A percentile compares a stretch with the other conserved stretches of the same genome.
These are phyloP conservation scores for Fusarium stilboides DNA, from an alignment of 2,329 filamentous ascomycete genomes.

Conservation along the genomic window DNA sequence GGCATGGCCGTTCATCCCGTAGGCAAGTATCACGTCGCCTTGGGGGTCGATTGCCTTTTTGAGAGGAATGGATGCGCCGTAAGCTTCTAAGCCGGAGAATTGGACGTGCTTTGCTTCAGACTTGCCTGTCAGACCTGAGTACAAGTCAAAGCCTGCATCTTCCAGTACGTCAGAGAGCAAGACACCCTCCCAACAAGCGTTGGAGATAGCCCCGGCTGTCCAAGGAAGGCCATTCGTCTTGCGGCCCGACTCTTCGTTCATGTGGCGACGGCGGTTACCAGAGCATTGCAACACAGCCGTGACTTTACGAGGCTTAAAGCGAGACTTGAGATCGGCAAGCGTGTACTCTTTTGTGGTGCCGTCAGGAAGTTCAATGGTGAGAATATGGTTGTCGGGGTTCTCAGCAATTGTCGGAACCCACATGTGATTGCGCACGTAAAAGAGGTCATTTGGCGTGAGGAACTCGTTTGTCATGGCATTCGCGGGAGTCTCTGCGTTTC, in stretches of 20 bases:
- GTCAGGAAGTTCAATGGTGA: constrained; percentile 70
- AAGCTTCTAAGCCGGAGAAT: constrained; percentile 72
- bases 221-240: constrained; percentile 72
- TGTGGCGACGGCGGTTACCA: constrained; percentile 72
- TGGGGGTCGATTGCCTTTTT: constrained; percentile 70
- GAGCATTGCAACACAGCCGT: constrained; percentile 73
- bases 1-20: constrained; percentile 76
- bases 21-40: constrained; percentile 77
- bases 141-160: constrained; percentile 67
- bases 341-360: constrained; percentile 69
- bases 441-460: constrained; percentile 68
- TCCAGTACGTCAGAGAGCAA: constrained; percentile 68
- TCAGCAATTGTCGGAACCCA: constrained; percentile 69
- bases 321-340: constrained; percentile 66
- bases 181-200: constrained; percentile 72
- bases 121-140: constrained; percentile 55
- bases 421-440: constrained; percentile 75
- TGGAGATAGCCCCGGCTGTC: constrained; percentile 72
- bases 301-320: constrained; percentile 66
- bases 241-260: constrained; percentile 63
- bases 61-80: constrained; percentile 74
- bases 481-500: constrained; percentile 73
- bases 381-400: constrained; percentile 58
- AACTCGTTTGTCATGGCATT: constrained; percentile 65
- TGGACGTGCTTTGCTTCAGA: constrained; percentile 67